These are phyloP conservation scores for Neohortaea acidophila DNA, from an alignment of 495 filamentous ascomycete genomes.

Conservation along the genomic window DNA sequence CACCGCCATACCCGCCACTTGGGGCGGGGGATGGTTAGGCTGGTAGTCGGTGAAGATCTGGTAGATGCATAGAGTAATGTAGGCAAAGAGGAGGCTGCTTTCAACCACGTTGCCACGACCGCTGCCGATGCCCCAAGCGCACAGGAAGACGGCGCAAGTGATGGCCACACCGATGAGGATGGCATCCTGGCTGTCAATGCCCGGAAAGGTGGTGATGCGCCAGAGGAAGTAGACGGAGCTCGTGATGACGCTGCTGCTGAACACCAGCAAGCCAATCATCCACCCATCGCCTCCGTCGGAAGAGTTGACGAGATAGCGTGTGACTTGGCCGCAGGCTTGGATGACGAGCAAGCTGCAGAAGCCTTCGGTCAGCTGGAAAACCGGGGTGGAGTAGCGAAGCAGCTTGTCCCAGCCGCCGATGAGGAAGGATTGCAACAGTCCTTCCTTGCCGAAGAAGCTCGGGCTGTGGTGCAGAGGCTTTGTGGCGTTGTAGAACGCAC, in stretches of 20 bases:
- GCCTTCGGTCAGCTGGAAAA: slow-evolving; percentile 87
- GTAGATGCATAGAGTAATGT: slow-evolving; percentile 92
- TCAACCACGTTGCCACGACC: slow-evolving; percentile 93
- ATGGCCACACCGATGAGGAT: slow-evolving; percentile 82
- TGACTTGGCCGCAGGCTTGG: slow-evolving; percentile 84
- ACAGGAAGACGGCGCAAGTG: slow-evolving; percentile 79
- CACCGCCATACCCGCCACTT: no score
- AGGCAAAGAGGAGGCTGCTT: slow-evolving; percentile 88
- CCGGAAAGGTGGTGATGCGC: slow-evolving; percentile 83
- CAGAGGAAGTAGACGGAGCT: slow-evolving; percentile 92
- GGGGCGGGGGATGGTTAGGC: slow-evolving; percentile 25
- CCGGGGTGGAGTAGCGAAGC: slow-evolving; percentile 80
- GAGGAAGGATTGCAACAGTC: slow-evolving; percentile 58
- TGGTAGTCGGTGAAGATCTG: slow-evolving; percentile 98
- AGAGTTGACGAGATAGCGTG: slow-evolving; percentile 80
- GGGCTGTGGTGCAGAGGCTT: slow-evolving; percentile 30
- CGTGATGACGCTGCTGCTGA: slow-evolving; percentile 81
- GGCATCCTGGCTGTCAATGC: slow-evolving; percentile 85
- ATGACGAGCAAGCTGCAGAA: slow-evolving; percentile 95
- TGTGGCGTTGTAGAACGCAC: slow-evolving; percentile 57
- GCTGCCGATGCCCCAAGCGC: slow-evolving; percentile 85
- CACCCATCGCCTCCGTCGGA: slow-evolving; percentile 81
- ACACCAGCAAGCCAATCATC: slow-evolving; percentile 84
- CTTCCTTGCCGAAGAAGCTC: slow-evolving; percentile 61
- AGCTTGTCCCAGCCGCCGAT: slow-evolving; percentile 82